These are phyloP conservation scores for Blastobotrys mokoenaii DNA, from an alignment of 805 yeast genomes.

Conservation along the genomic window DNA sequence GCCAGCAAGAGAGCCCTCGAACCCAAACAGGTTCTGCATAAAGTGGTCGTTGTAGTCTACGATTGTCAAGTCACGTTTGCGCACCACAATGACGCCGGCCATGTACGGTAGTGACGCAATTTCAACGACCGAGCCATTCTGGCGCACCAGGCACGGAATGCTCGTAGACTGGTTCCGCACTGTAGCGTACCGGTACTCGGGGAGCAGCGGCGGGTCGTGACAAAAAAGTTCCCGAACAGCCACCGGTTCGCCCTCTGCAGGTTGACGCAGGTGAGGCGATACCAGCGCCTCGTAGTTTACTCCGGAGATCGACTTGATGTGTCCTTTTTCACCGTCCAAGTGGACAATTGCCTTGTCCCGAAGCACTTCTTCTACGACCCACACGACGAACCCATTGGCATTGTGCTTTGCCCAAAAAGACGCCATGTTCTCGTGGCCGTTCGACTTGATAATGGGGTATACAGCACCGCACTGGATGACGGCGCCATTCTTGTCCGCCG, in stretches of 20 bases:
- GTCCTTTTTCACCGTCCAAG: background rate
- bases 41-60: slow-evolving; percentile 75
- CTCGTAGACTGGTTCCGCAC: slow-evolving; percentile 2
- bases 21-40: slow-evolving; percentile 72
- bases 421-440: slow-evolving; percentile 66
- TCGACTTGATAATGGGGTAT: slow-evolving; percentile 66
- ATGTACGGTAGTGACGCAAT: slow-evolving; percentile 76
- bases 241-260: slow-evolving; percentile 5
- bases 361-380: slow-evolving; percentile 76
- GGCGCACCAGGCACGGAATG: slow-evolving; percentile 11
- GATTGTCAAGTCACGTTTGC: slow-evolving; percentile 41
- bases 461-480: slow-evolving; percentile 56
- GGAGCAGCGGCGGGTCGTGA: slow-evolving; percentile 11
- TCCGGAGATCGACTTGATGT: background rate
- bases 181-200: slow-evolving; percentile 11
- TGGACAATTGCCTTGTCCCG: slow-evolving; percentile 28
- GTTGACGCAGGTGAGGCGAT: background rate
- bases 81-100: slow-evolving; percentile 74
- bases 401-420: slow-evolving; percentile 75
- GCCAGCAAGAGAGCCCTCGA: slow-evolving; percentile 30
- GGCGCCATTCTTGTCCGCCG: background rate
- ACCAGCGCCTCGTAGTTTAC: background rate
- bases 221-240: slow-evolving; percentile 5
- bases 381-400: slow-evolving; percentile 59
- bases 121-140: slow-evolving; percentile 31